Percentiles rank a stretch among this genome's conserved stretches.
phyloP scores from a whole-genome alignment of 495 filamentous ascomycete genomes.

The Tuber microsphaerosporum region DNA sequence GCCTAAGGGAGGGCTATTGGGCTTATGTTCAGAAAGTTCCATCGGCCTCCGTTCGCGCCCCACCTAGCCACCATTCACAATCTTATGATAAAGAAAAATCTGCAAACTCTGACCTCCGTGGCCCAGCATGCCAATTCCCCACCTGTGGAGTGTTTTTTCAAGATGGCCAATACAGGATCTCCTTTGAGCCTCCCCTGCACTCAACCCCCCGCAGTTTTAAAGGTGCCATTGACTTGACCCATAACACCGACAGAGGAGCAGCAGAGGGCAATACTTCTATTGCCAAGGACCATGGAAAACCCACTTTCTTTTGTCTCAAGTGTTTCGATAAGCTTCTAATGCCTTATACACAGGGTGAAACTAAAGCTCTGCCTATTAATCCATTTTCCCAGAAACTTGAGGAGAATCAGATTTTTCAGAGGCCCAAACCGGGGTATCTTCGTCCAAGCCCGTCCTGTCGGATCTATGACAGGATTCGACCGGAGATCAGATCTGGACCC shows the following conservation, averaged over 20 bases:
- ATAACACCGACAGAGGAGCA: background rate
- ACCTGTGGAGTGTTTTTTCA: background rate
- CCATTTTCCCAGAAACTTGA: background rate
- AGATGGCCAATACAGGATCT: background rate
- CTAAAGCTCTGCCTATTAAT: background rate
- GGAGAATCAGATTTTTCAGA: background rate
- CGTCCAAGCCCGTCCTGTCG: background rate
- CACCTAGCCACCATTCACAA: background rate
- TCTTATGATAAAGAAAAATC: background rate
- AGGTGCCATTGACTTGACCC: background rate
- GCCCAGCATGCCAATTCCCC: background rate
- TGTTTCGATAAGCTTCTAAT: background rate
- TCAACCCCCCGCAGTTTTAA: background rate
- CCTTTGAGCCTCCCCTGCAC: background rate
- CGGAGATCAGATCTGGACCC: background rate
- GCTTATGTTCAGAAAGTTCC: background rate
- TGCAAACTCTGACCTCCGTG: background rate
- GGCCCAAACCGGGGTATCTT: background rate
- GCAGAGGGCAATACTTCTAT: background rate
- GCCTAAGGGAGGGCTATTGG: background rate
- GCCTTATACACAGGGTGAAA: background rate
- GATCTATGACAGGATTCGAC: background rate
- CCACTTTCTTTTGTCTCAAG: background rate
- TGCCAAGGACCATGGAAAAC: background rate
- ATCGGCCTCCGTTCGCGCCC: background rate